Percentiles rank a stretch among this genome's conserved stretches.
Conservation (phyloP, 306 rosid species). For the Pachyrhizus erosus region DNA sequence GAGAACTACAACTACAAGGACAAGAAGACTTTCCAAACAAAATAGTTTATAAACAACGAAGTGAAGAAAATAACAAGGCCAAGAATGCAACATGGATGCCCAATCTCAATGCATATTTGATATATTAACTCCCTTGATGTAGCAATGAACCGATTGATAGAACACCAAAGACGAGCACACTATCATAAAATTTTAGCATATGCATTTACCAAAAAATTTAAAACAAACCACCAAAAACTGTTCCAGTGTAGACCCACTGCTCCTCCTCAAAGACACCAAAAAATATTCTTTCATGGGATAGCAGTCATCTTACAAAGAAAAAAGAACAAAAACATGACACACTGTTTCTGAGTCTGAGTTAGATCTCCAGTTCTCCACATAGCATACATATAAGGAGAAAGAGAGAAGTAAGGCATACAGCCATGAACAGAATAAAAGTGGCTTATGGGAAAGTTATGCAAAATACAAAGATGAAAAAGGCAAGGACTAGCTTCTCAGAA, state of each 20-base stretch:
- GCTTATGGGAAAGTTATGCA: neutral
- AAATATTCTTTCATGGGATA: neutral
- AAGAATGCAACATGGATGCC: slow-evolving; percentile 4
- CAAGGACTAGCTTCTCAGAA: neutral
- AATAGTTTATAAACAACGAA: neutral
- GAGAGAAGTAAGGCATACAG: neutral
- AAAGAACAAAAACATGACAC: neutral
- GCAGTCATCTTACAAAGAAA: neutral
- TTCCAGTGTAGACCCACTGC: neutral
- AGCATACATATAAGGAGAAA: neutral
- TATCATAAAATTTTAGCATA: neutral
- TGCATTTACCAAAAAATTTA: neutral
- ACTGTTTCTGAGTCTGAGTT: neutral
- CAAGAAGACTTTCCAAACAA: neutral
- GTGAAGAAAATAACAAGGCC: neutral
- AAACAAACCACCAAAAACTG: neutral
- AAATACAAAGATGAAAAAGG: neutral
- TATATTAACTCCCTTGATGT: neutral
- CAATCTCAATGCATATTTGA: neutral
- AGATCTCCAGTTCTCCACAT: neutral
- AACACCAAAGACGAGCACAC: neutral
- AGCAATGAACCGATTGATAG: neutral
- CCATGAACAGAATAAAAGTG: neutral
- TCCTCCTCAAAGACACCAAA: neutral
- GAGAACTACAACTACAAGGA: neutral